Base-by-base conservation (phyloP, 345 rosid species). In the Cardiospermum halicacabum region DNA sequence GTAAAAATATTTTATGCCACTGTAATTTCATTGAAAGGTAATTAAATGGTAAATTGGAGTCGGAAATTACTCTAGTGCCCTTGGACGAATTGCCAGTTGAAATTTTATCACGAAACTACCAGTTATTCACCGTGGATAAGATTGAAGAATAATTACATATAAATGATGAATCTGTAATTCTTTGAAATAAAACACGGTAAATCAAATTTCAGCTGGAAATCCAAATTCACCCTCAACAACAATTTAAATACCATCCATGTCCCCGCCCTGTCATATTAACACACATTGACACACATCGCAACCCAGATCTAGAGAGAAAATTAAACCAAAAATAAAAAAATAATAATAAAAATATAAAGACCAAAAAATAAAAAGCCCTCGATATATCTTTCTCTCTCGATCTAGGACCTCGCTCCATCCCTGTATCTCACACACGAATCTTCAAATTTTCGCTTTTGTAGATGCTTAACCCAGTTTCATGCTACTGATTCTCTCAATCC, bases 241-340 rank as follows among this genome's bases (percentile, higher is more conserved):
- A 53, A 19, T 1, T 0, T 11, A 54, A 54, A 65, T 65, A 26
- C 69, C 69, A 1, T 40, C 42, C 10, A 3, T 65, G 51, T 65
- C 69, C 60, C 53, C 53, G 19, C 21, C 34, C 40, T 55, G 11
- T 54, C n/a, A 65, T 28, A 53, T 39, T 54, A 6, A 53, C 58
- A 26, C 53, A 11, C 51, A 16, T 4, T 12, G 53, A 42, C 26
- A 26, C 37, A 8, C 7, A n/a, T 22, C 49, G 21, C 36, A 36
- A 51, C 49, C 36, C 66, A 72, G 76, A 67, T 72, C 76, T 50
- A 62, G 65, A 56, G 68, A 5, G 64, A 39, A 64, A 18, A 61
- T 55, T 32, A 27, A 39, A n/a, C 28, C 55, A 39, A 26, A 16
- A n/a, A 50, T 13, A 8, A 28, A 19, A 61, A 24, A 39, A 39